A percentile compares a stretch with the other conserved stretches of the same genome.
These are phyloP conservation scores for Metrosideros polymorpha DNA, from an alignment of 441 rosid genomes.

Conservation along the genomic window DNA sequence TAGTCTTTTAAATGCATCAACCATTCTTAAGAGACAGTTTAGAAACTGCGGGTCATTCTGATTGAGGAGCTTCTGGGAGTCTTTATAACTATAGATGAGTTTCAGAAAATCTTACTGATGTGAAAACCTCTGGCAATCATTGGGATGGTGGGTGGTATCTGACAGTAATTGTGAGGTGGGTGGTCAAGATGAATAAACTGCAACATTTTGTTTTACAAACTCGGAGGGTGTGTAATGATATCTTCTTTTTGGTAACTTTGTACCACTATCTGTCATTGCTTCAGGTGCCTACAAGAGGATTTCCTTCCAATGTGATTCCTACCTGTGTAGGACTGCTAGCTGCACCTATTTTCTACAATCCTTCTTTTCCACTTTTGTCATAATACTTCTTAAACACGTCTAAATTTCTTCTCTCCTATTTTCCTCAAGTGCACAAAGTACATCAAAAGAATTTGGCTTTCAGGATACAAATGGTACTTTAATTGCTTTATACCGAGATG, in stretches of 20 bases:
- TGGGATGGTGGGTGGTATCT: background rate
- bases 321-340: background rate
- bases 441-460: background rate
- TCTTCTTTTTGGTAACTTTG: background rate
- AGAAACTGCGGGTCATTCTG: background rate
- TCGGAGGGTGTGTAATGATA: background rate
- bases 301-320: background rate
- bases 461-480: background rate
- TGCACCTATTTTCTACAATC: background rate
- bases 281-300: background rate
- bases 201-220: background rate
- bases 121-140: background rate
- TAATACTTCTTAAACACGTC: background rate
- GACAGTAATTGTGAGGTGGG: background rate
- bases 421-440: background rate
- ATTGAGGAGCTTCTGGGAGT: background rate
- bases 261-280: background rate
- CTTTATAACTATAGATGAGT: background rate
- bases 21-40: background rate
- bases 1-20: background rate
- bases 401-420: background rate
- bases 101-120: background rate
- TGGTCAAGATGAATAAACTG: background rate
- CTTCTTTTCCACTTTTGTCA: background rate
- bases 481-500: background rate